Base-by-base conservation (phyloP, 345 rosid species). In the Cardamine chenopodiifolia region DNA sequence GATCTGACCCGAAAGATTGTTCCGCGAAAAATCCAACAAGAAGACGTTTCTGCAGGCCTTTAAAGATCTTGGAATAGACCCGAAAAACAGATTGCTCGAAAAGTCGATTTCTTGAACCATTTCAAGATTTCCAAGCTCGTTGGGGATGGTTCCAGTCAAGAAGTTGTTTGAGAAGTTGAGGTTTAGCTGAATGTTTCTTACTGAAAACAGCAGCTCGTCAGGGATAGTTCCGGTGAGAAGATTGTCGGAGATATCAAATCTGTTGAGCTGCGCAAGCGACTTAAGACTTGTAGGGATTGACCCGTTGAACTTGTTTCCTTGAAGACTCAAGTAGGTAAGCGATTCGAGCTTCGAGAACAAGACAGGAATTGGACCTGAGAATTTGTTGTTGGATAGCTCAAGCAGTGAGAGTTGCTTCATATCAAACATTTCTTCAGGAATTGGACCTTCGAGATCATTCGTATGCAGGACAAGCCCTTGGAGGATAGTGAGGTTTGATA, bases 101-200 rank as follows among this genome's bases (percentile, higher is more conserved):
- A 93, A 72, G 78, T 93, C 96, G 70, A 93, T 90, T 66, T 78
- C 85, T 80, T 93, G 93, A 61, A 86, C 85, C 83, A 81, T 88
- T 75, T 83, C 82, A 75, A 90, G 60, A 81, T 11, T 80, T 28
- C 98, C 98, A n/a, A 93, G 83, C 84, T 89, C 93, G 18, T 22
- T 68, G 7, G 98, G 93, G 29, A 89, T 83, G 53, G 59, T 37
- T 68, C 97, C 98, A 4, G 77, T 68, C 56, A 93, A 63, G 34
- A 77, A 73, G 71, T 93, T 93, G 77, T 84, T 50, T 32, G 98
- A 90, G 17, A 93, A 72, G 85, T 93, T 90, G 47, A 93, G 84
- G 47, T 73, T 79, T 57, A 86, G 64, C 80, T 89, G 92, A 82
- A 90, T 63, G 23, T 54, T 69, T 78, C 71, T 84, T 79, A 90